Evolutionary conservation across 176 grass and related monocot species (phyloP), one percentile per base, ranked within the genome.

Genomic region (Musa schizocarpa): DNA sequence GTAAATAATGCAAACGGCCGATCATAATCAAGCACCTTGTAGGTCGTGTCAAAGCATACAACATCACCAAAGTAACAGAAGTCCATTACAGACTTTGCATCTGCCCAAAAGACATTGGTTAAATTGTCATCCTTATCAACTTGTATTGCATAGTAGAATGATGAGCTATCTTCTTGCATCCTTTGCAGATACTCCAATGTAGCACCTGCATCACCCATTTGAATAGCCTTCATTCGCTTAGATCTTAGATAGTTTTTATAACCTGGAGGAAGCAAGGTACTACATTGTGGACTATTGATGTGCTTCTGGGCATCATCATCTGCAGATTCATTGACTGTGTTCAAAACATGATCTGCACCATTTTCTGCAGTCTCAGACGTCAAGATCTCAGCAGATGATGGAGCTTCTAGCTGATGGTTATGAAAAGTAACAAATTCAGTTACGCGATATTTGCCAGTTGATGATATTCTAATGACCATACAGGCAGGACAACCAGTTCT

Each of bases 401-500:
- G 76, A 29, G 86, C 76, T 50, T 84, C 81, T 78, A 96, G 87
- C 57, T 84, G 83, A 76, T 96, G 93, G 77, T 96, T 96, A 80
- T 96, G 93, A 62, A 64, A 92, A 13, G 89, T 90, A 62, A 92
- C 89, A 81, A 96, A 92, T 76, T 92, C 87, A 23, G 89, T 89
- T 62, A 90, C 93, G 66, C 82, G 78, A 78, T 96, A 96, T 74
- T 84, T 92, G 14, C 89, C 93, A 9, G 88, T 88, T 53, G 74
- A 51, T 74, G 83, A 78, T 76, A 88, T 77, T 68, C 93, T 89
- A 65, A 96, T 84, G 54, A 92, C 85, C 93, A 96, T 92, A 68
- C 93, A 96, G 19, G 87, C 85, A 9, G 93, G 93, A 69, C 89
- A 96, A 72, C 93, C 89, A 77, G 93, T 96, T 66, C 93, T 81